Percentiles rank a stretch among this genome's conserved stretches.
Evolutionary conservation across 2,329 filamentous ascomycete species (phyloP).

Genomic region (Fusarium oligoseptatum): DNA sequence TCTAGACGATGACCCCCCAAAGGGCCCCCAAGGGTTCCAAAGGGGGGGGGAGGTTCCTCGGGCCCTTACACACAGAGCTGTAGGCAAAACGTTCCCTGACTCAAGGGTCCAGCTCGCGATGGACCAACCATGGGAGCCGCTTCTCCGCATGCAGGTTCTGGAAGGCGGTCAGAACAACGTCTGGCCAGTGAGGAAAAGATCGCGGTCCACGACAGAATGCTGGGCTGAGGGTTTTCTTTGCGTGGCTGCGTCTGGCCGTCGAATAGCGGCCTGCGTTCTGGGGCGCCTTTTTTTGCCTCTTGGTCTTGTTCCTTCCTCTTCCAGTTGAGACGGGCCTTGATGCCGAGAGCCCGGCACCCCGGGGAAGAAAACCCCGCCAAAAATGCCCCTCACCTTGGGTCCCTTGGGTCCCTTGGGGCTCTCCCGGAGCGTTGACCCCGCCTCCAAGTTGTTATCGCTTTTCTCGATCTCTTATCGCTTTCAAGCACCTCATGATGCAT

Average conservation of each 20-base stretch:
- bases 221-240: slow-evolving; percentile 2
- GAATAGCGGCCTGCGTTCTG: neutral
- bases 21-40: slow-evolving; percentile 28
- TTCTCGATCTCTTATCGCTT: slow-evolving; percentile 6
- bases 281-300: slow-evolving; percentile 1
- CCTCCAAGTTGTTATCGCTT: slow-evolving; percentile 29
- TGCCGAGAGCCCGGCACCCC: slow-evolving; percentile 1
- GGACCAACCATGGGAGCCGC: slow-evolving; percentile 32
- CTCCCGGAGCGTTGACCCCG: slow-evolving; percentile 23
- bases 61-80: slow-evolving; percentile 29
- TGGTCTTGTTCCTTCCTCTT: slow-evolving; percentile 30
- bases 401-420: neutral
- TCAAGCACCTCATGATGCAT: neutral
- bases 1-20: slow-evolving; percentile 21
- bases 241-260: neutral
- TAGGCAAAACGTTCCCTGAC: slow-evolving; percentile 37
- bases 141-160: slow-evolving; percentile 39
- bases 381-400: slow-evolving; percentile 28
- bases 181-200: slow-evolving; percentile 31
- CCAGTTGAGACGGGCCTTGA: neutral
- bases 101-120: slow-evolving; percentile 38
- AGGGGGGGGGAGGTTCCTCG: neutral
- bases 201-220: slow-evolving; percentile 19
- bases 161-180: slow-evolving; percentile 41
- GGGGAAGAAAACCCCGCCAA: slow-evolving; percentile 26